Base-by-base conservation (phyloP, 306 rosid species). In the Malus sieversii region DNA sequence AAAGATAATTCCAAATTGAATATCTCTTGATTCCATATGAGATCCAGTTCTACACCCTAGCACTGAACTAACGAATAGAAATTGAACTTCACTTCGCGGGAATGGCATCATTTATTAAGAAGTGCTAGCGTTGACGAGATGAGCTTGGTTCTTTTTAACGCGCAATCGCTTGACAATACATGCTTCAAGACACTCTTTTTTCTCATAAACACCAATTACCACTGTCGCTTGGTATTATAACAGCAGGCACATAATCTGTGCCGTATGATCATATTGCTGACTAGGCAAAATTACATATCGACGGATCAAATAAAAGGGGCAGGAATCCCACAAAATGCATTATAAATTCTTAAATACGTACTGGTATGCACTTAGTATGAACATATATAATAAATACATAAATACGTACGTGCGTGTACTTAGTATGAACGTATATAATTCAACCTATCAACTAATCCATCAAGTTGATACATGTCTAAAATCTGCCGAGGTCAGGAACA, bases 401-500 rank as follows among this genome's bases (percentile, higher is more conserved):
- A 75, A 71, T 45, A 77, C 58, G 80, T 33, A 68, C 22, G 51
- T 8, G 16, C 51, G 23, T 73, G 75, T 80, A 22, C 70, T 73
- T 22, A 81, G 78, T 76, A 72, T 61, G 79, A 61, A 77, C 75
- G 67, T 66, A 68, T 81, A 85, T 66, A 67, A 63, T 76, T 76
- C 53, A 74, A 53, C 58, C 75, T 75, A 77, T 44, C 71, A 68
- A 71, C 69, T 57, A 38, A 32, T 15, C 44, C 66, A 70, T 52
- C 33, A 23, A 68, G 68, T 71, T 57, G 68, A 44, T 44, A 42
- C 19, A 53, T 0, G 59, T 35, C 65, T 55, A 64, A 44, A 45
- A 78, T 88, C 73, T 83, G 3, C 98, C 97, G 72, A 93, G 94
- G 84, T 93, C 98, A 53, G 98, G 98, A 66, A 93, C 97, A 1